A percentile compares a stretch with the other conserved stretches of the same genome.
These are phyloP conservation scores for Podila horticola DNA, from an alignment of 192 early-diverging fungal species.

Conservation along the genomic window DNA sequence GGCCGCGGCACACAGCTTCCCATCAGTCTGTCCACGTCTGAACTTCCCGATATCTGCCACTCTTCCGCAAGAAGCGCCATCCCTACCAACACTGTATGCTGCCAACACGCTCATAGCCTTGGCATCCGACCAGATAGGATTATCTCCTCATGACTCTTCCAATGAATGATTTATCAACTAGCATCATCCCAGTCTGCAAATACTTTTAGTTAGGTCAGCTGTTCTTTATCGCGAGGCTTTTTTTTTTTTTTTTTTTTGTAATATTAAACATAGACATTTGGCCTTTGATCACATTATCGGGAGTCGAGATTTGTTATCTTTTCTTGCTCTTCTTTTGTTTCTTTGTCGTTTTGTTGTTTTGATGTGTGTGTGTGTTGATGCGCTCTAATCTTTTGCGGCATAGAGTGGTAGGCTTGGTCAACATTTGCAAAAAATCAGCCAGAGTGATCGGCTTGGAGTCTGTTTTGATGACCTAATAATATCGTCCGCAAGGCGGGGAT, in stretches of 20 bases:
- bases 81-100: neutral
- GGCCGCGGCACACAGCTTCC: neutral
- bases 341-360: neutral
- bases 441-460: too few species aligned
- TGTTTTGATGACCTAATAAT: too few species aligned
- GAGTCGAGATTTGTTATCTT: neutral
- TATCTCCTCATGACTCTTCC: neutral
- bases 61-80: neutral
- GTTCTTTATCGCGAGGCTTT: too few species aligned
- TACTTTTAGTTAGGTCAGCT: too few species aligned
- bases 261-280: neutral
- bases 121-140: neutral
- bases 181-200: neutral
- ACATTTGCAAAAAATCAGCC: too few species aligned
- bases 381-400: neutral
- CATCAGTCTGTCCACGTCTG: neutral
- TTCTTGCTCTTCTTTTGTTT: neutral
- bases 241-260: neutral
- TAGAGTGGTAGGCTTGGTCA: too few species aligned
- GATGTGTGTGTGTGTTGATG: neutral
- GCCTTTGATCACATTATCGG: neutral
- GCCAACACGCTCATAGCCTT: neutral
- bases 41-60: neutral
- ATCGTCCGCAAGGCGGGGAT: too few species aligned
- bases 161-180: neutral